Percentiles rank a stretch among this genome's conserved stretches.
Conservation (phyloP, 2,329 filamentous ascomycete genomes). For the Scopulariopsis brevicaulis region DNA sequence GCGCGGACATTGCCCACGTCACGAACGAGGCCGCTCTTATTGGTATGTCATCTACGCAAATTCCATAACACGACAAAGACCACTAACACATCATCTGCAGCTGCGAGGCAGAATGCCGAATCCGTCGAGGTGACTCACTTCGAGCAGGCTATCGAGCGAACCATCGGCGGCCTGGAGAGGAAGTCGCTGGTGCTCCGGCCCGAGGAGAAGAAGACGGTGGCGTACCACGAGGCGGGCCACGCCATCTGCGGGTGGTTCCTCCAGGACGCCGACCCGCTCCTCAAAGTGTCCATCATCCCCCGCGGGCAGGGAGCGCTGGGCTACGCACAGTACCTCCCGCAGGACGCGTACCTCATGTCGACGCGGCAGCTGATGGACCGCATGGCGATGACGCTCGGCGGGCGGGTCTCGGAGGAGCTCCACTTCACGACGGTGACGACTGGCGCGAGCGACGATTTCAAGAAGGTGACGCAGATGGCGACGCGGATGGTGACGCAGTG, state of each 20-base stretch:
- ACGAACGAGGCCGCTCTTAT: constrained; percentile 96
- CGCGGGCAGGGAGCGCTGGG: constrained; percentile 87
- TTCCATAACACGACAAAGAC: not conserved
- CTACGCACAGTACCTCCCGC: constrained; percentile 94
- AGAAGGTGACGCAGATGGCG: constrained; percentile 93
- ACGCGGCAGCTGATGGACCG: constrained; percentile 95
- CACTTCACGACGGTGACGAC: constrained; percentile 96
- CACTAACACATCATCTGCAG: constrained; percentile 29
- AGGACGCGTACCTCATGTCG: constrained; percentile 92
- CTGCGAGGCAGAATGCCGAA: constrained; percentile 71
- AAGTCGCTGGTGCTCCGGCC: constrained; percentile 90
- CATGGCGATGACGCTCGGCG: constrained; percentile 98
- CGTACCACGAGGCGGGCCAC: constrained; percentile 93
- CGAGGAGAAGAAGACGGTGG: constrained; percentile 89
- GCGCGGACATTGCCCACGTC: constrained; percentile 96
- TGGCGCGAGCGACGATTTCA: constrained; percentile 93
- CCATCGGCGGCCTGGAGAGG: constrained; percentile 93
- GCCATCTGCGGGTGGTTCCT: constrained; percentile 99
- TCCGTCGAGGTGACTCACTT: constrained; percentile 84
- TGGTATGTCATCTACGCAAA: constrained; percentile 50
- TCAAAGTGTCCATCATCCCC: constrained; percentile 98
- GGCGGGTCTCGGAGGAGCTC: constrained; percentile 87
- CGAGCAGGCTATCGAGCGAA: constrained; percentile 93
- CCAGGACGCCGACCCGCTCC: constrained; percentile 86
- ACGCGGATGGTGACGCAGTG: constrained; percentile 98